These are phyloP conservation scores for Kokia cookei DNA, from an alignment of 441 rosid genomes.

Conservation along the genomic window DNA sequence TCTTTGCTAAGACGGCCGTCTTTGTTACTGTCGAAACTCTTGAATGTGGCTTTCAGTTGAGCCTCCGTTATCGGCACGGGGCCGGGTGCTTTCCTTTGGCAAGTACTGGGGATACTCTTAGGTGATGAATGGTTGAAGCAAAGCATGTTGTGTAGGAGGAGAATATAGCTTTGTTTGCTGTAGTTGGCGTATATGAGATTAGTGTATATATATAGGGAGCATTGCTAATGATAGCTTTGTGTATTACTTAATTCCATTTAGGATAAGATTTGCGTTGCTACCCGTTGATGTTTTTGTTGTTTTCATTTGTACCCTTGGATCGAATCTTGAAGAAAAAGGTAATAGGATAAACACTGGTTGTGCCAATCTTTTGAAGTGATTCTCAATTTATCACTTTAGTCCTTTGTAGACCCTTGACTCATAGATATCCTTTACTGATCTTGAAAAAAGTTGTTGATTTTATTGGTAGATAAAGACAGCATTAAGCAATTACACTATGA, in stretches of 20 bases:
- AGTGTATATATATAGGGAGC: background rate
- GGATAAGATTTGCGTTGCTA: background rate
- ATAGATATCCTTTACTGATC: background rate
- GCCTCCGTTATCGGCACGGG: background rate
- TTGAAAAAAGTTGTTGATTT: background rate
- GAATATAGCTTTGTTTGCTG: background rate
- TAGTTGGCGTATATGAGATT: background rate
- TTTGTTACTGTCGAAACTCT: background rate
- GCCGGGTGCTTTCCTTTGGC: background rate
- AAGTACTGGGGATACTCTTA: background rate
- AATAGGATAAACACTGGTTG: background rate
- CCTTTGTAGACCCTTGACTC: background rate
- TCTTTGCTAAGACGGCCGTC: slow-evolving; percentile 14
- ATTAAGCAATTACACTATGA: no score
- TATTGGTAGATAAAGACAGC: no score
- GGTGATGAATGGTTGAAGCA: background rate
- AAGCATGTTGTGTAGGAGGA: background rate
- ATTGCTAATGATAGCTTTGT: background rate
- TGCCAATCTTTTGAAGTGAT: background rate
- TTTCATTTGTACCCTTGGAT: background rate
- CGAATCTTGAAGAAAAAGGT: background rate
- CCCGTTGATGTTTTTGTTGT: background rate
- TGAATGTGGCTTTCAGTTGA: slow-evolving; percentile 3
- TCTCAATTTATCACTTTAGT: background rate
- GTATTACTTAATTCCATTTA: background rate